These are phyloP conservation scores for Tetradesmus obliquus DNA, from an alignment of 139 green algal genomes.

Conservation along the genomic window DNA sequence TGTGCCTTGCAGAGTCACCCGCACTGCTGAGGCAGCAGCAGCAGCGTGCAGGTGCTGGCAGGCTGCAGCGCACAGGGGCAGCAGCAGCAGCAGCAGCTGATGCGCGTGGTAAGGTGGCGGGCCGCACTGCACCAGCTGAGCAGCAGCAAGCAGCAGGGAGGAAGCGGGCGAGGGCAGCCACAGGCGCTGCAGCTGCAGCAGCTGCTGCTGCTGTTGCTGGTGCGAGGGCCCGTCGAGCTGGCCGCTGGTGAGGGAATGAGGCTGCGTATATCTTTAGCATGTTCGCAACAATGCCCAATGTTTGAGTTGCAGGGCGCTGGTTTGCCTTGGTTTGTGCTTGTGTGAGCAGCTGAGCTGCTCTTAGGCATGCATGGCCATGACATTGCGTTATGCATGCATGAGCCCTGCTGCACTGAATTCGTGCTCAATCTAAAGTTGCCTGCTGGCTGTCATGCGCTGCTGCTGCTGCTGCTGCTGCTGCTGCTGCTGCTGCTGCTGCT, in stretches of 20 bases:
- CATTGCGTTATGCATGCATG: too few species aligned
- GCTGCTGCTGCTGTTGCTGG: constrained; percentile 17
- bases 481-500: not conserved
- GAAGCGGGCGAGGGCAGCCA: not conserved
- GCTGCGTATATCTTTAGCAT: not conserved
- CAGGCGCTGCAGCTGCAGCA: not conserved
- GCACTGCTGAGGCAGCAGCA: not conserved
- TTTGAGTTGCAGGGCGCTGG: not conserved
- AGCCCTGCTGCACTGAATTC: not conserved
- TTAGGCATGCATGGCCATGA: too few species aligned
- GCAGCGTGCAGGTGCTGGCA: not conserved
- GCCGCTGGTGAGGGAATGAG: constrained; percentile 1
- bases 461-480: not conserved
- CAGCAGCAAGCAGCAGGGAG: constrained; percentile 8
- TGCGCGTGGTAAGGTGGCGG: not conserved
- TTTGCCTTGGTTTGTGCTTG: too few species aligned
- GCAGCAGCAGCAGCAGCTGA: constrained; percentile 27
- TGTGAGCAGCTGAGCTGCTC: too few species aligned
- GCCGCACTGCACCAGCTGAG: not conserved
- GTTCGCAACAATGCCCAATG: not conserved
- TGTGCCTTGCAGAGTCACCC: not conserved
- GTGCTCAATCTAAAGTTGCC: not conserved
- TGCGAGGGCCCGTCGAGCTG: not conserved
- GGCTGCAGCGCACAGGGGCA: not conserved
- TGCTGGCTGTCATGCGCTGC: not conserved